Percentiles rank a stretch among this genome's conserved stretches.
These are phyloP conservation scores for Sporisorium reilianum DNA, from an alignment of 1,284 basidiomycete genomes.

Conservation along the genomic window DNA sequence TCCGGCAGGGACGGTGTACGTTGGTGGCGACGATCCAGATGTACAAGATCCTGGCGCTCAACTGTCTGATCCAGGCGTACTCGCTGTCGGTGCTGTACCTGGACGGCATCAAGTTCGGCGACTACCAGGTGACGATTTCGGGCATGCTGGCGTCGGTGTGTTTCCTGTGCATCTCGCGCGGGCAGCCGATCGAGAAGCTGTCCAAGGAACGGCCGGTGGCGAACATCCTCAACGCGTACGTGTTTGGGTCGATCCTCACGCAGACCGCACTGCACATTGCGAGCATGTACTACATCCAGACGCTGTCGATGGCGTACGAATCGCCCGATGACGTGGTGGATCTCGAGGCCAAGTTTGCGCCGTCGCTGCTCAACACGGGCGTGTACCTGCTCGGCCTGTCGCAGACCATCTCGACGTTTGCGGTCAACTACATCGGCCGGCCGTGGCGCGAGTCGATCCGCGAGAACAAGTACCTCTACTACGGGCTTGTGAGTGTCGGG, in stretches of 20 bases:
- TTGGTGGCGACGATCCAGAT: slow-evolving; percentile 68
- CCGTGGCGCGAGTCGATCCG: slow-evolving; percentile 64
- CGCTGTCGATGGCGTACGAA: slow-evolving; percentile 53
- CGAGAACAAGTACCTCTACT: slow-evolving; percentile 66
- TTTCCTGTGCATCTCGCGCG: slow-evolving; percentile 67
- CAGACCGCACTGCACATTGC: slow-evolving; percentile 66
- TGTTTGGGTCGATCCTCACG: slow-evolving; percentile 64
- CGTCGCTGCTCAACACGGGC: slow-evolving; percentile 66
- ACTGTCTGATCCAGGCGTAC: slow-evolving; percentile 68
- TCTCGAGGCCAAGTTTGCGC: slow-evolving; percentile 66
- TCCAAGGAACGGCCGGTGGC: slow-evolving; percentile 63
- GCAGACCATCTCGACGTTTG: slow-evolving; percentile 67
- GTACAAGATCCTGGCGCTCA: slow-evolving; percentile 69
- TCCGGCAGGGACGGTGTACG: slow-evolving; percentile 67
- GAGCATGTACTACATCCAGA: slow-evolving; percentile 64
- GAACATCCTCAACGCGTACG: slow-evolving; percentile 65
- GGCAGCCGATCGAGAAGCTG: slow-evolving; percentile 64
- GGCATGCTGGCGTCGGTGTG: slow-evolving; percentile 64
- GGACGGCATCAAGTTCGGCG: slow-evolving; percentile 67
- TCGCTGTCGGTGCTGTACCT: slow-evolving; percentile 65
- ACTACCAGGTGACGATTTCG: slow-evolving; percentile 67
- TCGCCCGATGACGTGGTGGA: slow-evolving; percentile 57
- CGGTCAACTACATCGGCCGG: slow-evolving; percentile 68
- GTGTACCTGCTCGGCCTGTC: slow-evolving; percentile 64
- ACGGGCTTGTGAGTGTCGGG: slow-evolving; percentile 58